Evolutionary conservation across 169 alveolate genomes (phyloP).

Genomic region (Cryptosporidium xiaoi): DNA sequence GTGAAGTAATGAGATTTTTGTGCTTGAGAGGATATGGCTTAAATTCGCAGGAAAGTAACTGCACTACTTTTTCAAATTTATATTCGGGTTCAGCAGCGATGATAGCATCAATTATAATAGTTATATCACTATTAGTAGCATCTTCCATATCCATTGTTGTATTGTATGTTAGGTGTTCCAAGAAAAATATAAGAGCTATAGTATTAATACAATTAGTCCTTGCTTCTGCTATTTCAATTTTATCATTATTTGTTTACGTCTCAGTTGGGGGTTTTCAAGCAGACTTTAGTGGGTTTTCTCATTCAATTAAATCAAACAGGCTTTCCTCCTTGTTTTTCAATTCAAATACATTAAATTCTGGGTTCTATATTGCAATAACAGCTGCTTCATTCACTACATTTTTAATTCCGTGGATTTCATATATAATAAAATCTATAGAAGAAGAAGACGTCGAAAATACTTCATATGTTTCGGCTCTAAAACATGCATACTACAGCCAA

Average conservation of each 20-base stretch:
- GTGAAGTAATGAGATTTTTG: conserved; percentile 71
- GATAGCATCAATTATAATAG: conserved; percentile 30
- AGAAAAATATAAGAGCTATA: conserved; percentile 21
- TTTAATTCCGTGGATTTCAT: conserved; percentile 47
- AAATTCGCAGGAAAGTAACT: conserved; percentile 23
- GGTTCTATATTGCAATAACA: conserved; percentile 42
- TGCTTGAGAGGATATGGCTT: conserved; percentile 67
- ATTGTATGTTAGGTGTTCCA: conserved; percentile 31
- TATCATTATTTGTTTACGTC: conserved; percentile 21
- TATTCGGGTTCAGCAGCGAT: conserved; percentile 69
- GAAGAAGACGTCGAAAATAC: conserved; percentile 6
- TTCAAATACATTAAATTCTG: conserved; percentile 43
- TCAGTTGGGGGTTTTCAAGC: conserved; percentile 65
- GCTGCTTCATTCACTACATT: conserved; percentile 51
- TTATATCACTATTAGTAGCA: conserved; percentile 26
- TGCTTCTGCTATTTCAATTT: conserved; percentile 35
- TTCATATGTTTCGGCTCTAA: conserved; percentile 35
- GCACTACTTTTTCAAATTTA: conserved; percentile 65
- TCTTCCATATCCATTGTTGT: conserved; percentile 24
- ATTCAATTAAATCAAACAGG: conserved; percentile 33
- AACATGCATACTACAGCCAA: conserved; percentile 38
- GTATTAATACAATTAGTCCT: conserved; percentile 46
- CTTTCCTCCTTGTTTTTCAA: conserved; percentile 64
- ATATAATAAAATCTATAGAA: conserved; percentile 33
- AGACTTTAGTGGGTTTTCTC: conserved; percentile 49